Percentiles rank a stretch among this genome's conserved stretches.
phyloP scores from a whole-genome alignment of 371 early-diverging fungal species.

The Circinella minor region DNA sequence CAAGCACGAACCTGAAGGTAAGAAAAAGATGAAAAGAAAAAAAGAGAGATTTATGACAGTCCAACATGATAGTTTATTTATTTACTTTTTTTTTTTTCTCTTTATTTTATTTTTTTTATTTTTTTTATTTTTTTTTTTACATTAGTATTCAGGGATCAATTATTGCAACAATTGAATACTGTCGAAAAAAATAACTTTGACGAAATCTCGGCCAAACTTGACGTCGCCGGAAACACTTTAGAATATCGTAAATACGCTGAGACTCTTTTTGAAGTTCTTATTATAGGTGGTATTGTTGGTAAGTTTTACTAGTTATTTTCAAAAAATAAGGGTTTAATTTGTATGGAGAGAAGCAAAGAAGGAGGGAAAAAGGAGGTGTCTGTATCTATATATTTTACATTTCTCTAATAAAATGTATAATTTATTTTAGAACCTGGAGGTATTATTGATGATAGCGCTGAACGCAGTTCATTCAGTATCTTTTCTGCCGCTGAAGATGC shows the following conservation, averaged over 20 bases:
- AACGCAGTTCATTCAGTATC: constrained; percentile 85
- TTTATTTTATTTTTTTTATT: neutral
- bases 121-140: neutral
- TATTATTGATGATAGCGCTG: constrained; percentile 79
- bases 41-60: neutral
- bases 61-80: too few species aligned
- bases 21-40: constrained; percentile 7
- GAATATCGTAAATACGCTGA: constrained; percentile 95
- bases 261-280: constrained; percentile 88
- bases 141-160: constrained; percentile 75
- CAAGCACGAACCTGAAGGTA: constrained; percentile 43
- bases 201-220: constrained; percentile 74
- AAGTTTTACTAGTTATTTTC: constrained; percentile 12
- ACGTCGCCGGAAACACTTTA: constrained; percentile 83
- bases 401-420: too few species aligned
- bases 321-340: too few species aligned
- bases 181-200: constrained; percentile 74
- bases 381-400: too few species aligned
- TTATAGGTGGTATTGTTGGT: constrained; percentile 90
- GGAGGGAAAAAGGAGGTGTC: too few species aligned
- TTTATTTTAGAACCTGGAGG: constrained; percentile 83
- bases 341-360: too few species aligned
- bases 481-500: constrained; percentile 75
- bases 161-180: constrained; percentile 66
- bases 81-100: too few species aligned